A percentile compares a stretch with the other conserved stretches of the same genome.
phyloP scores from a whole-genome alignment of 306 rosid genomes.

The Cucumis cinereus region DNA sequence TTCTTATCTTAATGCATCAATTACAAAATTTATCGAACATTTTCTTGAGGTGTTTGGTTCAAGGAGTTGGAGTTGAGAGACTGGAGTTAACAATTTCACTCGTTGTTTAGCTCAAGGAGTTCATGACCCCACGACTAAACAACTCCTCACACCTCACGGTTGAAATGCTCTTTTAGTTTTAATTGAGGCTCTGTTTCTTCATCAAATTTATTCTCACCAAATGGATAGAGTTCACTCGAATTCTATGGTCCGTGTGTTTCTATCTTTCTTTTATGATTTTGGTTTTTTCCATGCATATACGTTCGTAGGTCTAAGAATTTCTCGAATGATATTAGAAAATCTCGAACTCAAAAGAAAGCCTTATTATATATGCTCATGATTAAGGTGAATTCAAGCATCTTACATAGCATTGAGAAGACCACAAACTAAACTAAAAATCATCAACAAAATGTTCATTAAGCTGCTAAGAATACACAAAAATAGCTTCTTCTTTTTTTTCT shows the following conservation, averaged over 20 bases:
- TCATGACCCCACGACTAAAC: too few relatives aligned
- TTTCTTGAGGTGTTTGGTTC: too few relatives aligned
- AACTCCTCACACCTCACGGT: too few relatives aligned
- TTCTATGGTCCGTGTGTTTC: background rate
- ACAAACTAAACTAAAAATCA: constrained; percentile 31
- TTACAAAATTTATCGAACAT: background rate
- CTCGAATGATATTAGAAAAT: background rate
- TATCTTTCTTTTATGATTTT: background rate
- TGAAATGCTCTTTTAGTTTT: too few relatives aligned
- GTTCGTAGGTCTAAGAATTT: background rate
- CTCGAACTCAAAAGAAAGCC: background rate
- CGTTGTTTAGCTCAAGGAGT: too few relatives aligned
- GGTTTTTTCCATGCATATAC: background rate
- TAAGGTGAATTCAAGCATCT: constrained; percentile 8
- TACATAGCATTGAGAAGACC: constrained; percentile 11
- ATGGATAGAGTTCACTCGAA: background rate
- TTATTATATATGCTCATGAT: background rate
- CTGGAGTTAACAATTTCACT: too few relatives aligned
- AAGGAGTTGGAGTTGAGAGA: too few relatives aligned
- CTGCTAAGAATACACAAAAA: constrained; percentile 50
- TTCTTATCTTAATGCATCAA: background rate
- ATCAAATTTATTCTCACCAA: background rate
- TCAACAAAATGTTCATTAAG: constrained; percentile 32
- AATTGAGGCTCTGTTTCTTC: background rate
- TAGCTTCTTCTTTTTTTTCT: constrained; percentile 32